Evolutionary conservation across 345 rosid species (phyloP), one percentile per base, ranked within the genome.

Genomic region (Aquilaria malaccensis): DNA sequence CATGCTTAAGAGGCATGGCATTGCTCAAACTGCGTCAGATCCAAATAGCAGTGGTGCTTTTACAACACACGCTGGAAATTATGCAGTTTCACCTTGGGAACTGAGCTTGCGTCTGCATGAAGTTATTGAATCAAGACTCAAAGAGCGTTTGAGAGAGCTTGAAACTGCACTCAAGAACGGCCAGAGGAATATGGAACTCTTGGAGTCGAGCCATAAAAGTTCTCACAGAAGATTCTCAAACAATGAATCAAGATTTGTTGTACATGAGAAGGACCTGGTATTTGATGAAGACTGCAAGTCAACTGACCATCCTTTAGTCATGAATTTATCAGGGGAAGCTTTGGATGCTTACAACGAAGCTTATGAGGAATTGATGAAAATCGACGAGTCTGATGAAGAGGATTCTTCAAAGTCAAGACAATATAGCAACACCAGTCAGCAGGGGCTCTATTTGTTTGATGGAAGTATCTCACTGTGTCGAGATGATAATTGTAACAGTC

Each of bases 251-350:
- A 61, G 52, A 62, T 65, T 55, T 41, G 51, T 68, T 9, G 33
- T 67, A 0, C 55, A 55, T 0, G 70, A 66, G 55, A 78, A 69
- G 53, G 72, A 67, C 69, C 78, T 72, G 30, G 54, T 7, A 66
- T 55, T 46, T 50, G 67, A 66, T 64, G 75, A 73, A 56, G 80
- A 78, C 43, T 37, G 12, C 37, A 32, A 62, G 55, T 58, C 65
- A 11, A 52, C n/a, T 55, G 61, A 66, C 43, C 73, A 81, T 61
- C 95, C 94, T 9, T 69, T 85, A 33, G 85, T 89, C 52, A 77
- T 84, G 87, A 84, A 80, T 69, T 65, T 89, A 66, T 71, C 83
- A 29, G 90, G 96, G 37, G 90, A 87, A 72, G 94, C 95, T 66
- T 82, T 85, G 33, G 85, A 81, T 66, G 88, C 97, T 7, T 86